Conservation (phyloP, 805 yeast species). For the Hagleromyces aurorensis region DNA sequence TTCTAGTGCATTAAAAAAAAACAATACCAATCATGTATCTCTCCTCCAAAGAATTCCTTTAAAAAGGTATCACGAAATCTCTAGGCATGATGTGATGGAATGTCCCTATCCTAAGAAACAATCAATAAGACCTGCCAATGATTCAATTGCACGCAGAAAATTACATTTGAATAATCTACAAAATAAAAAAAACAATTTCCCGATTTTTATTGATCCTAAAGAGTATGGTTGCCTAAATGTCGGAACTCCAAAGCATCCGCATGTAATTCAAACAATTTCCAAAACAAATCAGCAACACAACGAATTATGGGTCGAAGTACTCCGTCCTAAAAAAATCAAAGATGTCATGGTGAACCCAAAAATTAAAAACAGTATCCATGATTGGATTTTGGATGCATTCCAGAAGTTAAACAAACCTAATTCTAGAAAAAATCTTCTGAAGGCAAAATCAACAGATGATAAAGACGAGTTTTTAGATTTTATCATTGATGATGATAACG, state of each 20-base stretch:
- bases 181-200: not conserved
- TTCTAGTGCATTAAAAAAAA: not conserved
- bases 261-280: not conserved
- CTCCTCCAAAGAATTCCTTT: slow-evolving; percentile 8
- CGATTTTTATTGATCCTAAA: slow-evolving; percentile 4
- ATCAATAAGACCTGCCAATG: slow-evolving; percentile 10
- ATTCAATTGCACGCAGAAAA: not conserved
- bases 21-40: no score
- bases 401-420: slow-evolving; percentile 29
- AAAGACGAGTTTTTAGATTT: slow-evolving; percentile 29
- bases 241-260: slow-evolving; percentile 1
- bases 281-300: slow-evolving; percentile 2
- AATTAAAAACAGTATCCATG: slow-evolving; percentile 15
- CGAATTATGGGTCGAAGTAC: slow-evolving; percentile 24
- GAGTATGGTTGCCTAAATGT: slow-evolving; percentile 15
- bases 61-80: slow-evolving; percentile 11
- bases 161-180: slow-evolving; percentile 1
- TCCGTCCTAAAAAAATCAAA: slow-evolving; percentile 25
- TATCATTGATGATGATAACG: slow-evolving; percentile 29
- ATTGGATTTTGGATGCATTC: slow-evolving; percentile 32
- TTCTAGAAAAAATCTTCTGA: slow-evolving; percentile 30
- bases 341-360: slow-evolving; percentile 28
- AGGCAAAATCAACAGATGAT: slow-evolving; percentile 12
- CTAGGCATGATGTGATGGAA: slow-evolving; percentile 12
- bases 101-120: slow-evolving; percentile 19